Percentiles rank a stretch among this genome's conserved stretches.
phyloP scores from a whole-genome alignment of 2,329 filamentous ascomycete genomes.

The Colletotrichum higginsianum region DNA sequence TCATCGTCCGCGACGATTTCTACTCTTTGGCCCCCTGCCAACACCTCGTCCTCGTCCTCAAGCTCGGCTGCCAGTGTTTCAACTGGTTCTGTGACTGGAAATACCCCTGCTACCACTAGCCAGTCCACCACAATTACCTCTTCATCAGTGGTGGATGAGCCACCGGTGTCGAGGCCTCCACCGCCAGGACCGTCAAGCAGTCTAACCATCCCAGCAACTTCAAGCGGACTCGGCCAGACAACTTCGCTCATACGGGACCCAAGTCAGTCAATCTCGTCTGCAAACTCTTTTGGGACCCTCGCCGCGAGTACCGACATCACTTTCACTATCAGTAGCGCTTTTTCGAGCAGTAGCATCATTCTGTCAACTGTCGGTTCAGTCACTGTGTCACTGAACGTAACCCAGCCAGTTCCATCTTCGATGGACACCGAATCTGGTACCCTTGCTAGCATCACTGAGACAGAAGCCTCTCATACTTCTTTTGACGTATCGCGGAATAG shows the following conservation, averaged over 20 bases:
- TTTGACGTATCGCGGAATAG: background rate
- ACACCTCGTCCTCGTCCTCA: background rate
- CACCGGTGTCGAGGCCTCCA: background rate
- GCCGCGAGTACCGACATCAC: slow-evolving; percentile 4
- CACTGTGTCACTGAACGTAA: background rate
- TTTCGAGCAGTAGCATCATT: background rate
- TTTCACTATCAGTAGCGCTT: background rate
- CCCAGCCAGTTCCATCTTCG: background rate
- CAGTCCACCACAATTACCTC: background rate
- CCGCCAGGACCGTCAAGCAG: background rate
- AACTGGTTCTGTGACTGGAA: background rate
- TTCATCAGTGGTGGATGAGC: background rate
- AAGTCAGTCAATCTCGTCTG: background rate
- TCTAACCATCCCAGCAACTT: background rate
- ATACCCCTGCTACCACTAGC: background rate
- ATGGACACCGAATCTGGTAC: slow-evolving; percentile 21
- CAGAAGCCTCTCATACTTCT: background rate
- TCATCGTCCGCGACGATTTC: background rate
- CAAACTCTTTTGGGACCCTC: background rate
- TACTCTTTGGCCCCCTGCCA: slow-evolving; percentile 14
- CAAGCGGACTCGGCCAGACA: background rate
- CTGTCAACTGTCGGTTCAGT: background rate
- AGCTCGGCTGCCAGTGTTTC: background rate
- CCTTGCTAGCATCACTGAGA: slow-evolving; percentile 21
- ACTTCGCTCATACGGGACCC: background rate